Percentiles rank a stretch among this genome's conserved stretches.
Conservation (phyloP, 2,329 filamentous ascomycete species). For the Stagonosporopsis chrysanthemi region DNA sequence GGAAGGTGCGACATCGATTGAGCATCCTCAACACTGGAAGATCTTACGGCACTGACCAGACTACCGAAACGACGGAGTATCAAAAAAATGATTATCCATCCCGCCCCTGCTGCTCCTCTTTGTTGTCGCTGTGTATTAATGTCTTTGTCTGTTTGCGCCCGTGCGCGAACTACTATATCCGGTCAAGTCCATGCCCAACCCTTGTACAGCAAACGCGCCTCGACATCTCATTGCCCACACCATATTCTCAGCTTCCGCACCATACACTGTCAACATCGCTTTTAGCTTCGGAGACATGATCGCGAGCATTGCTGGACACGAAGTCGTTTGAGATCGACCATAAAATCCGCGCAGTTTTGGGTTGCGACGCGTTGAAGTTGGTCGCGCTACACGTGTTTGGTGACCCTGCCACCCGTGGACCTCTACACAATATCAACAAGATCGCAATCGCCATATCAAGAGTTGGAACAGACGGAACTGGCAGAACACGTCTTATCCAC, state of each 20-base stretch:
- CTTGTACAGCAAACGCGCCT: conserved; percentile 31
- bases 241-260: conserved; percentile 23
- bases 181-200: conserved; percentile 20
- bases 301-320: not conserved
- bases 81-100: not conserved
- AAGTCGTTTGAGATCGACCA: not conserved
- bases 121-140: conserved; percentile 3
- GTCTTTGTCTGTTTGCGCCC: conserved; percentile 9
- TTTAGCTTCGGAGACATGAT: not conserved
- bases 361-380: conserved; percentile 38
- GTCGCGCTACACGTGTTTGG: conserved; percentile 36
- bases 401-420: conserved; percentile 17
- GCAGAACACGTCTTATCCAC: not conserved
- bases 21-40: conserved; percentile 19
- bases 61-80: not conserved
- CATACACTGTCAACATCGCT: conserved; percentile 12
- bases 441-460: conserved; percentile 18
- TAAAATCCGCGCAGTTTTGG: not conserved
- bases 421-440: conserved; percentile 21
- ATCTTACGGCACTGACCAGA: not conserved
- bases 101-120: not conserved
- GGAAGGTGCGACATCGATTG: conserved; percentile 24
- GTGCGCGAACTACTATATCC: conserved; percentile 12
- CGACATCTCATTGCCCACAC: conserved; percentile 16
- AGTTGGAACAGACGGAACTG: not conserved